Evolutionary conservation across 257 asterid species (phyloP).

Genomic region (Osmanthus fragrans): DNA sequence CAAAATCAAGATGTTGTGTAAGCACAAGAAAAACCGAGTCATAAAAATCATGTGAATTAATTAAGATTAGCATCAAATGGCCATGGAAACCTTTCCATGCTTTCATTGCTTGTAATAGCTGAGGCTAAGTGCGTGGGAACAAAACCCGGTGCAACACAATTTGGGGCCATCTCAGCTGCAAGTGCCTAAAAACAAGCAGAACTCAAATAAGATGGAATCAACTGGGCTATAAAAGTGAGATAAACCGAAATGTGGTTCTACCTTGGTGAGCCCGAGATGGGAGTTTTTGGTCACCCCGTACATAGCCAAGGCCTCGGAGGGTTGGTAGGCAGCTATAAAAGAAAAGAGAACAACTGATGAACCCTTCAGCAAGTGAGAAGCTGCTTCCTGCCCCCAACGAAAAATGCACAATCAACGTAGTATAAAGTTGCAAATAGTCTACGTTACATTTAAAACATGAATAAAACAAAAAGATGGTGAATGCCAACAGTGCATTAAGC

Average conservation of each 20-base stretch:
- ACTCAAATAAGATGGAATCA: neutral
- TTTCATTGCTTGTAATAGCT: slow-evolving; percentile 40
- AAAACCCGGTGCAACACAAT: slow-evolving; percentile 92
- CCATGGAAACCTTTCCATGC: slow-evolving; percentile 40
- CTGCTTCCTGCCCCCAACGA: neutral
- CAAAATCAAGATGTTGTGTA: neutral
- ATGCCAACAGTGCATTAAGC: neutral
- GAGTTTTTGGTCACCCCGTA: neutral
- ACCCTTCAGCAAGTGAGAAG: neutral
- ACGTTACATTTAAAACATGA: too few relatives aligned
- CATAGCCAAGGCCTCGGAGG: neutral
- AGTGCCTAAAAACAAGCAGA: slow-evolving; percentile 57
- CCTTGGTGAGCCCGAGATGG: neutral
- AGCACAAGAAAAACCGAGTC: neutral
- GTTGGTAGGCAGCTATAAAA: neutral
- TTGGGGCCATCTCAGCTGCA: slow-evolving; percentile 87
- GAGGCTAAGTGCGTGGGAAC: slow-evolving; percentile 83
- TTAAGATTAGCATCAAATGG: neutral
- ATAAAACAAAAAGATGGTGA: too few relatives aligned
- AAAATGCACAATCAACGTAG: neutral
- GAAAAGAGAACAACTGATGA: slow-evolving; percentile 1
- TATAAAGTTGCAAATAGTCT: too few relatives aligned
- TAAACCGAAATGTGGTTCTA: neutral
- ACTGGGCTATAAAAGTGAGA: too few relatives aligned
- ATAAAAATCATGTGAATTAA: too few relatives aligned